These are phyloP conservation scores for Rhodomyrtus psidioides DNA, from an alignment of 441 rosid species.

Conservation along the genomic window DNA sequence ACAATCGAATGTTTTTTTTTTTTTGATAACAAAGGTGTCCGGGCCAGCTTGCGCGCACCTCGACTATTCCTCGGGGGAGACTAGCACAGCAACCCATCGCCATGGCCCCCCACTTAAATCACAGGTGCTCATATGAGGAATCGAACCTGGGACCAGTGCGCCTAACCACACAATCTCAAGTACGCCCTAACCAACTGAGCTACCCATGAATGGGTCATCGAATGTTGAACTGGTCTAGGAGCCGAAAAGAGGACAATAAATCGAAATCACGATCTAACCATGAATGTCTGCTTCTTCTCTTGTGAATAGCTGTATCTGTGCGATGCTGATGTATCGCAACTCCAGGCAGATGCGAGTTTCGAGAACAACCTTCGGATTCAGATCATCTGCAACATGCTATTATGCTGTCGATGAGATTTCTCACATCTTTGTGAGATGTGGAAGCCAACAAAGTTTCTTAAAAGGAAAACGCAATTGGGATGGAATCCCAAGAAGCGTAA, in stretches of 20 bases:
- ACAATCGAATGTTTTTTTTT: not conserved
- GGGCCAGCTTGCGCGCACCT: no score
- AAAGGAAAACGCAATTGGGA: not conserved
- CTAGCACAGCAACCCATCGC: no score
- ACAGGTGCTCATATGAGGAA: no score
- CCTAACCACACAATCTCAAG: no score
- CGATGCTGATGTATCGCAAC: not conserved
- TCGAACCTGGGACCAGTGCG: no score
- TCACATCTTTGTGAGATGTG: not conserved
- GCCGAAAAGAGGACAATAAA: not conserved
- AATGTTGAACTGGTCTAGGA: not conserved
- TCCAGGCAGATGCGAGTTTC: not conserved
- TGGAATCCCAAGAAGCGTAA: conserved; percentile 19
- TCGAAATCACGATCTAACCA: not conserved
- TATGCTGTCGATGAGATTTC: not conserved
- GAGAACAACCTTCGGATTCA: not conserved
- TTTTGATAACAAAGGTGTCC: no score
- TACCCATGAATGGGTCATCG: no score
- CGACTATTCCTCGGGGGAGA: no score
- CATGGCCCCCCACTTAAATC: no score
- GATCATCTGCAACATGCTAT: not conserved
- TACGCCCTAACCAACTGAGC: no score
- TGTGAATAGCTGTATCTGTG: not conserved
- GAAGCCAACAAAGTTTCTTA: not conserved
- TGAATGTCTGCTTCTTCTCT: not conserved